Evolutionary conservation across 176 grass and related monocot genomes (phyloP), one percentile per base, ranked within the genome.

Genomic region (Cocos nucifera): DNA sequence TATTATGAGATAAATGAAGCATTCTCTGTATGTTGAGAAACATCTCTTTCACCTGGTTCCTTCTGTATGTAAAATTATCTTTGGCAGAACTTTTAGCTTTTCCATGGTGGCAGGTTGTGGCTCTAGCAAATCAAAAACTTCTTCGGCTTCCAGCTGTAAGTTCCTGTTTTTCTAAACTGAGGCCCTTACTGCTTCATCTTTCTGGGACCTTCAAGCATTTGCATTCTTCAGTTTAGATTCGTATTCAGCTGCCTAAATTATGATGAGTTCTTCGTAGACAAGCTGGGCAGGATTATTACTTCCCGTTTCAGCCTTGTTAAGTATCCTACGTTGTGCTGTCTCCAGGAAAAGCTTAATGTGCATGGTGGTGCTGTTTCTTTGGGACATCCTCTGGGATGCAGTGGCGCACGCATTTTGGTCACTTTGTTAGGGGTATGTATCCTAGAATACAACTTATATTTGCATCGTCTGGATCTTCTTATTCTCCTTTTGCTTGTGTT

Each of bases 1-100:
- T 91, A 85, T 62, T 97, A 85, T 67, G 92, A 91, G 73, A 91
- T 97, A 73, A 97, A 97, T 49, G 92, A 97, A 70, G 92, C 92
- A 49, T 97, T 97, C 26, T 73, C 87, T 15, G 92, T 97, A 77
- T 63, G 76, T 70, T 67, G 21, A 22, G 28, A 24, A 4, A 1
- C 26, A 24, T 51, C 54, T 48, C 9, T 49, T 62, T 71, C 79
- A 59, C 51, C 56, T 15, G 27, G 30, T 79, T 62, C 28, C 58
- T 57, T 57, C 44, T 57, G 35, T 17, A 61, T 57, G 4, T 24
- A 28, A 10, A 2, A 14, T 15, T 60, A 63, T 62, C 49, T 49
- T 28, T 66, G 20, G 28, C 24, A 24, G 49, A 53, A 82, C 0
- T 27, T 22, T 51, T 73, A 66, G 27, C 49, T 55, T 65, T 5